Evolutionary conservation across 176 grass and related monocot species (phyloP).

Genomic region (Rhipidocladum racemiflorum): DNA sequence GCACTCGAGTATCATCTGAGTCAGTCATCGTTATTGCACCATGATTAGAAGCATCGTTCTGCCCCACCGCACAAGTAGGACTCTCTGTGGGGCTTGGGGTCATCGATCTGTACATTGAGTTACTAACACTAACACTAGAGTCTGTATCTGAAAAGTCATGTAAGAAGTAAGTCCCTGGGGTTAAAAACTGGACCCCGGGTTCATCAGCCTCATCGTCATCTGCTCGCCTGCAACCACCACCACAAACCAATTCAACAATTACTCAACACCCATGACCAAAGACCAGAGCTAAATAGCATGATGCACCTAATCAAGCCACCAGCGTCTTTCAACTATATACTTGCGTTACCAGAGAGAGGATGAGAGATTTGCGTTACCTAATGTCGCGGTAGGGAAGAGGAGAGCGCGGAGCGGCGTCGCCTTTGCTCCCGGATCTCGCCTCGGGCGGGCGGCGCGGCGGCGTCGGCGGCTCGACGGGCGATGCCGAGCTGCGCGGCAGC

Average conservation of each 20-base stretch:
- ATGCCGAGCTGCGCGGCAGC: conserved; percentile 34
- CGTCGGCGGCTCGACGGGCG: conserved; percentile 40
- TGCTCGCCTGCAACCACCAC: conserved; percentile 41
- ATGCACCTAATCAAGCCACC: background rate
- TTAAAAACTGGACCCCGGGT: conserved; percentile 51
- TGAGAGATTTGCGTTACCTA: conserved; percentile 35
- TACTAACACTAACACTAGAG: conserved; percentile 57
- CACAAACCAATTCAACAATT: background rate
- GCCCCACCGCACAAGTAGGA: conserved; percentile 41
- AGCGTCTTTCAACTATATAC: background rate
- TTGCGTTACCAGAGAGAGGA: background rate
- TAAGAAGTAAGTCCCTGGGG: conserved; percentile 43
- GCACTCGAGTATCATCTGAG: conserved; percentile 31
- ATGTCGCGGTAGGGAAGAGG: conserved; percentile 19
- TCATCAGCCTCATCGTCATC: conserved; percentile 53
- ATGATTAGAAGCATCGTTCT: conserved; percentile 38
- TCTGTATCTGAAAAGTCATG: conserved; percentile 80
- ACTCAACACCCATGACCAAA: background rate
- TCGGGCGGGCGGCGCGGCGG: conserved; percentile 26
- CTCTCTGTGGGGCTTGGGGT: conserved; percentile 60
- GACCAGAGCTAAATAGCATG: background rate
- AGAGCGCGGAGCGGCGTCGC: background rate
- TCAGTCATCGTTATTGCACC: conserved; percentile 11
- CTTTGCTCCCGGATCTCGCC: conserved; percentile 48
- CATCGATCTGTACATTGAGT: conserved; percentile 46